These are phyloP conservation scores for Grosmannia serpens DNA, from an alignment of 2,329 filamentous ascomycete genomes.

Conservation along the genomic window DNA sequence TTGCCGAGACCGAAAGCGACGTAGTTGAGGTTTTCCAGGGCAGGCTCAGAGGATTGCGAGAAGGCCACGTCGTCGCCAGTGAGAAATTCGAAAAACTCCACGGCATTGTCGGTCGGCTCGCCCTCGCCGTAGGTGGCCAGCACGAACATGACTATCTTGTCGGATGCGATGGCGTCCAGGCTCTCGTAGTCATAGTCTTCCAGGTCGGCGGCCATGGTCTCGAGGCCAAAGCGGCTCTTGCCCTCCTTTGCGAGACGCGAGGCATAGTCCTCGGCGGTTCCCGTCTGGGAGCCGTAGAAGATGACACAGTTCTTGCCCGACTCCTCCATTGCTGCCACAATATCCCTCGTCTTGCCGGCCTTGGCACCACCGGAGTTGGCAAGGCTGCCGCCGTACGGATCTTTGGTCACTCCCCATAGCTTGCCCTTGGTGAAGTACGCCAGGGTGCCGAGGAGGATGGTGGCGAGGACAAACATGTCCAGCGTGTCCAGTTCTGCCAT, in stretches of 20 bases:
- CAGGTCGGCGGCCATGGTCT: constrained; percentile 95
- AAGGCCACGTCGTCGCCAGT: constrained; percentile 72
- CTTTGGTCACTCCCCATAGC: constrained; percentile 79
- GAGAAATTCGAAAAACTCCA: constrained; percentile 97
- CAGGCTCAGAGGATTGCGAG: constrained; percentile 59
- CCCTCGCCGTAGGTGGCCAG: constrained; percentile 96
- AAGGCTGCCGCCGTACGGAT: constrained; percentile 73
- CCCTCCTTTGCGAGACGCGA: constrained; percentile 94
- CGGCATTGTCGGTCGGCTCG: constrained; percentile 96
- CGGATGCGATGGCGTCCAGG: constrained; percentile 73
- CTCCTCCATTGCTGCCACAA: constrained; percentile 93
- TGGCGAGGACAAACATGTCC: constrained; percentile 82
- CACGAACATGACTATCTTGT: constrained; percentile 91
- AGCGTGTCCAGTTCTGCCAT: constrained; percentile 97
- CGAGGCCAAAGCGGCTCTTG: constrained; percentile 87
- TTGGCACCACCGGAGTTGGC: constrained; percentile 59
- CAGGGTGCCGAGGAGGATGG: constrained; percentile 72
- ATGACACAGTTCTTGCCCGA: constrained; percentile 93
- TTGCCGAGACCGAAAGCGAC: constrained; percentile 95
- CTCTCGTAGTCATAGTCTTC: constrained; percentile 98
- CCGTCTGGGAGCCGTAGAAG: constrained; percentile 97
- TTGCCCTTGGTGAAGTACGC: constrained; percentile 98
- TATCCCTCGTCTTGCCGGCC: constrained; percentile 77
- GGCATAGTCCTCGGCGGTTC: constrained; percentile 96
- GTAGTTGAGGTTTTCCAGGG: constrained; percentile 77